These are phyloP conservation scores for Starmera quercuum DNA, from an alignment of 805 yeast genomes.

Conservation along the genomic window DNA sequence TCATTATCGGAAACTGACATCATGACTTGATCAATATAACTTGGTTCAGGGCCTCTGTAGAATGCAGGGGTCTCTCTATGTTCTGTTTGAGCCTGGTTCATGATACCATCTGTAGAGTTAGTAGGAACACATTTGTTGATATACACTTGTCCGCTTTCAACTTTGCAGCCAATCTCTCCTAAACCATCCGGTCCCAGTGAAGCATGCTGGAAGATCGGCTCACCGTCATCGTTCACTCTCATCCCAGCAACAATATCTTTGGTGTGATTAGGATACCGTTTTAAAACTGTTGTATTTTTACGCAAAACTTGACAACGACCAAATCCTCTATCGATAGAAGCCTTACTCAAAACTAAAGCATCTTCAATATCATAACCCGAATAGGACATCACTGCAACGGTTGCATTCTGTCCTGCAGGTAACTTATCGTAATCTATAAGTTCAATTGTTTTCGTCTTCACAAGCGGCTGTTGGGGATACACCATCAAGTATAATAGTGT, in stretches of 20 bases:
- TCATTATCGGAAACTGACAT: conserved; percentile 94
- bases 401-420: conserved; percentile 98
- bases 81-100: conserved; percentile 31
- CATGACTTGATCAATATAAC: conserved; percentile 95
- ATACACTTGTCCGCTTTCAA: conserved; percentile 89
- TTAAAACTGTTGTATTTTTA: conserved; percentile 83
- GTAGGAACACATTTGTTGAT: conserved; percentile 91
- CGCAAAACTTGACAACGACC: conserved; percentile 96
- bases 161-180: conserved; percentile 90
- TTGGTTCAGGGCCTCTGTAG: conserved; percentile 92
- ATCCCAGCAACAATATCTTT: conserved; percentile 88
- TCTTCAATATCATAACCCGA: conserved; percentile 99
- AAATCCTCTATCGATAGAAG: conserved; percentile 92
- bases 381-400: conserved; percentile 98
- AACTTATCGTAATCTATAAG: conserved; percentile 90
- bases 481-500: conserved; percentile 91
- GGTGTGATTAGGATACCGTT: conserved; percentile 90
- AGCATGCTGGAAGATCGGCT: conserved; percentile 80
- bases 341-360: conserved; percentile 89
- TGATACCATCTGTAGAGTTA: conserved; percentile 58
- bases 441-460: conserved; percentile 94
- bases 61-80: conserved; percentile 88
- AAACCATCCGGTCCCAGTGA: conserved; percentile 91
- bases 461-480: conserved; percentile 99
- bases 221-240: conserved; percentile 75